Percentiles rank a stretch among this genome's conserved stretches.
Conservation (phyloP, 495 filamentous ascomycete genomes). For the Cryomyces minteri region DNA sequence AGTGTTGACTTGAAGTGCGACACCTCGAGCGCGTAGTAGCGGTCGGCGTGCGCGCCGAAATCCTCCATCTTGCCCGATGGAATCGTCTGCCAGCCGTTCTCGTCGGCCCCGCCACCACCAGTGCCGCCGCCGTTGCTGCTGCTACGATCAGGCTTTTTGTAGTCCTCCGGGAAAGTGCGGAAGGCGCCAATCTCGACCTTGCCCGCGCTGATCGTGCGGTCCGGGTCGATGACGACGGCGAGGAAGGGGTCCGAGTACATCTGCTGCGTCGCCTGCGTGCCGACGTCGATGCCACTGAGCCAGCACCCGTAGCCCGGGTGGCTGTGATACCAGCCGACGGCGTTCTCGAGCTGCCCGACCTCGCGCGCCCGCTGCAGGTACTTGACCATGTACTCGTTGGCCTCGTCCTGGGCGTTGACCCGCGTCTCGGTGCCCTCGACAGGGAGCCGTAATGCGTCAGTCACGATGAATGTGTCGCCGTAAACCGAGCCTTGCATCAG, state of each 20-base stretch:
- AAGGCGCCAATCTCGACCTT: slow-evolving; percentile 98
- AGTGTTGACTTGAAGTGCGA: slow-evolving; percentile 86
- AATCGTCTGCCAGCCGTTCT: slow-evolving; percentile 51
- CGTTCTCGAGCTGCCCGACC: slow-evolving; percentile 63
- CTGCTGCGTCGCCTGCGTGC: slow-evolving; percentile 74
- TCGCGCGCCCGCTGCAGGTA: slow-evolving; percentile 64
- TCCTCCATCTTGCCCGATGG: slow-evolving; percentile 86
- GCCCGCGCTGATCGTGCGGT: slow-evolving; percentile 84
- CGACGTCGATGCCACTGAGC: slow-evolving; percentile 90
- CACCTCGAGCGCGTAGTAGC: slow-evolving; percentile 82
- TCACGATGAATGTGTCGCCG: slow-evolving; percentile 72
- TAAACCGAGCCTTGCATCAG: slow-evolving; percentile 93
- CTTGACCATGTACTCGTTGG: slow-evolving; percentile 89
- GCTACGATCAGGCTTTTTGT: slow-evolving; percentile 27
- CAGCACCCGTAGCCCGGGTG: slow-evolving; percentile 98
- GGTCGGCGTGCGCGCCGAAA: slow-evolving; percentile 78
- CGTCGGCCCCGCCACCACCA: background rate
- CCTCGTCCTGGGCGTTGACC: slow-evolving; percentile 87
- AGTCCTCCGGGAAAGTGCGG: slow-evolving; percentile 67
- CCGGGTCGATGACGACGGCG: slow-evolving; percentile 92
- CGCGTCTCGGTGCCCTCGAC: slow-evolving; percentile 97
- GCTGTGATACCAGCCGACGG: slow-evolving; percentile 94
- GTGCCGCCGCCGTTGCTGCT: slow-evolving; percentile 7
- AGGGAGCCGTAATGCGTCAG: slow-evolving; percentile 82
- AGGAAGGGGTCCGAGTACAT: slow-evolving; percentile 72